Base-by-base conservation (phyloP, 208 protist species). In the Crithidia mellificae region DNA sequence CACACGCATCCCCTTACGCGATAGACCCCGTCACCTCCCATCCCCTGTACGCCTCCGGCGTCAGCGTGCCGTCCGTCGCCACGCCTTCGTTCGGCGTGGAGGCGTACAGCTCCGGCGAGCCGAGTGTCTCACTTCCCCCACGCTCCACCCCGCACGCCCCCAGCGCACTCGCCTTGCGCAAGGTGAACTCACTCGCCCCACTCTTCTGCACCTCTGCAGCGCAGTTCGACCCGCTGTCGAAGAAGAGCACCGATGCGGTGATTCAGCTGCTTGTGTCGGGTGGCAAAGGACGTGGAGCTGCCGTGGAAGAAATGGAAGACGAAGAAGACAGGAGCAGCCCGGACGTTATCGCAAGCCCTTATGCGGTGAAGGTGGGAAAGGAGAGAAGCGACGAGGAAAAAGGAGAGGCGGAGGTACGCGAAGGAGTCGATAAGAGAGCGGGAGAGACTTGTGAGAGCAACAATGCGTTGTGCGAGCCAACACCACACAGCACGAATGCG, bases 101-200 rank as follows among this genome's bases (percentile, higher is more conserved):
- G 27, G 54, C 8, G 12, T 6, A 41, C 38, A 61, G 34, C 38
- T 3, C 6, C 38, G 54, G 54, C 1, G 54, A 61, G 36, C 54
- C 54, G 24, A 61, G 54, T 32, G 54, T 47, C 2, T 61, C 54
- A n/a, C 54, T 61, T 34, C 38, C 38, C 12, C 54, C 54, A 8
- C 36, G 25, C 2, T 2, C 32, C 8, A 61, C 54, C 1, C 54
- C 54, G 15, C 54, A 32, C n/a, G 36, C 54, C 2, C 54, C 34
- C 20, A 61, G 54, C 24, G 54, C 54, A 2, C 38, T 61, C 12
- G 27, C 20, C 38, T 30, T 61, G 36, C n/a, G 47, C 1, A 19
- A 29, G 9, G 24, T 38, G 3, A 61, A 38, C 9, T 38, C 54
- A 32, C 20, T 61, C 19, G 38, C 4, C 12, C 12, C 30, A 38